These are phyloP conservation scores for Erodium texanum DNA, from an alignment of 441 rosid genomes.

Conservation along the genomic window DNA sequence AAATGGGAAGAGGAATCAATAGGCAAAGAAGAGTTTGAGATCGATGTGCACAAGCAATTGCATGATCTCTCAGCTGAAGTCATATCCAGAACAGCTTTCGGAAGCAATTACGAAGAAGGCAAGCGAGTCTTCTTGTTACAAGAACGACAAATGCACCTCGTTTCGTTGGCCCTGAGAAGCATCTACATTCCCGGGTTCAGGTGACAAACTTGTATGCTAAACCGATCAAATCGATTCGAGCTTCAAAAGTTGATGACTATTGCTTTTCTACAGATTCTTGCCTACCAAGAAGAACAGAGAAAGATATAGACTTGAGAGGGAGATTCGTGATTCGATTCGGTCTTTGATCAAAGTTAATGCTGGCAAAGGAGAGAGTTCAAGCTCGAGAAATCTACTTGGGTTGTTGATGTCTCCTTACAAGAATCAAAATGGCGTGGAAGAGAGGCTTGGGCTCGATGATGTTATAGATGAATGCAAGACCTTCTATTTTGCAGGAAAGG, in stretches of 20 bases:
- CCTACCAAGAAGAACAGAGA: constrained; percentile 69
- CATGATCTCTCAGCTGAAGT: constrained; percentile 58
- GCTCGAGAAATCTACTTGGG: constrained; percentile 41
- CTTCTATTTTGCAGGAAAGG: constrained; percentile 75
- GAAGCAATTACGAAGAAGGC: constrained; percentile 66
- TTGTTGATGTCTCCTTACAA: constrained; percentile 40
- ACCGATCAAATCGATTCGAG: not conserved
- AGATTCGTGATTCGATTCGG: constrained; percentile 48
- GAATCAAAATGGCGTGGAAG: constrained; percentile 48
- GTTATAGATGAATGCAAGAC: constrained; percentile 82
- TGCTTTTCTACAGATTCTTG: constrained; percentile 37
- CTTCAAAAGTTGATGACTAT: not conserved
- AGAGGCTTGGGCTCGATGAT: constrained; percentile 49
- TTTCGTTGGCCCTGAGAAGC: constrained; percentile 42
- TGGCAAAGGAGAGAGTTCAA: constrained; percentile 18
- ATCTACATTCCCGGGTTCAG: constrained; percentile 80
- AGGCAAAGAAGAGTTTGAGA: constrained; percentile 27
- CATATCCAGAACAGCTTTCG: constrained; percentile 75
- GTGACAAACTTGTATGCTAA: constrained; percentile 17
- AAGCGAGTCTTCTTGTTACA: constrained; percentile 55
- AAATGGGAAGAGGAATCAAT: constrained; percentile 50
- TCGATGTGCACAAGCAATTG: constrained; percentile 49
- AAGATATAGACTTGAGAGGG: constrained; percentile 53
- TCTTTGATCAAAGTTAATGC: constrained; percentile 34
- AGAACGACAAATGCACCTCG: constrained; percentile 53